Base-by-base conservation (phyloP, 352 stramenopile species). In the Nothophytophthora sp. region DNA sequence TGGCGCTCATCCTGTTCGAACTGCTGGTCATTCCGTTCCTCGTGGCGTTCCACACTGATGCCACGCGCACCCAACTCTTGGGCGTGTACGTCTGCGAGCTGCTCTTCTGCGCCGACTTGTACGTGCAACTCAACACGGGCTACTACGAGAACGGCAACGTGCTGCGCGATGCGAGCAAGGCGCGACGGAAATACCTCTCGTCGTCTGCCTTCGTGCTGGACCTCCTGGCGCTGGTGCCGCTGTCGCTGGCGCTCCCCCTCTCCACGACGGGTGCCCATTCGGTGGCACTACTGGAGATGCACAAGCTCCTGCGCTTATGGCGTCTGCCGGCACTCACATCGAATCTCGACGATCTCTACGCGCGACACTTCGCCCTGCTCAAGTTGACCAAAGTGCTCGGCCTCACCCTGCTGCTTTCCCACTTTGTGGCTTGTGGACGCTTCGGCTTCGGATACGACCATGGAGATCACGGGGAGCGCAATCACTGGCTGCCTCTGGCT, bases 291-390 rank as follows among this genome's bases (percentile, higher is more conserved):
- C 36, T 85, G 33, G 77, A 88, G 42, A 51, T 86, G 40, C 60
- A 84, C 58, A 87, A 88, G 58, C 49, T 87, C 4, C 42, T 81
- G 11, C 72, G 77, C 3, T 39, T 86, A 13, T 68, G 69, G 45
- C 70, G 75, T 5, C 34, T 88, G 13, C 75, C 75, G 13, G 48
- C 51, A 36, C 67, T 83, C 47, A 70, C 81, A n/a, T 70, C 71
- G 1, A 69, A 82, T 35, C 66, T 88, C 13, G 77, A 88, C 43
- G 69, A 85, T 44, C 56, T 88, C n/a, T 88, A 86, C 49, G 73
- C 74, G 15, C 63, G 76, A 1, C 67, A 86, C 48, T 88, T 86
- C 25, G 68, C 63, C 13, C 43, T 68, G 4, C 68, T 87, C 44
- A 88, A 88, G 53, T 68, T 86, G 7, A 47, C 50, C 20, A 86